These are phyloP conservation scores for Abortiporus biennis DNA, from an alignment of 1,284 basidiomycete species.

Conservation along the genomic window DNA sequence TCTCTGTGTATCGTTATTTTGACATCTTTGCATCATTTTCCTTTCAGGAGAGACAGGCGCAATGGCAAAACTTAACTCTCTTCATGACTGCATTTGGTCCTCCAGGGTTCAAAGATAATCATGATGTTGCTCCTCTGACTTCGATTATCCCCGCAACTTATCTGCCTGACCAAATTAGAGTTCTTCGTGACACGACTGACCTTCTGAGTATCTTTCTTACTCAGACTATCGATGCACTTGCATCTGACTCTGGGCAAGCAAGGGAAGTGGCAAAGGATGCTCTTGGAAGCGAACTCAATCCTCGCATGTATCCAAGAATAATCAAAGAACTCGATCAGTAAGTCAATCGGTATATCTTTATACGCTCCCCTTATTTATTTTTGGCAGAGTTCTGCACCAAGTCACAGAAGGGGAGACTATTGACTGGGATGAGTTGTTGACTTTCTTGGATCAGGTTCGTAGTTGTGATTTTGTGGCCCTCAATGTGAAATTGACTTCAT, in stretches of 20 bases:
- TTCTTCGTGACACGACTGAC: slow-evolving; percentile 48
- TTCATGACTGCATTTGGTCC: slow-evolving; percentile 77
- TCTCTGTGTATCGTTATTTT: not conserved
- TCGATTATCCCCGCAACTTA: slow-evolving; percentile 52
- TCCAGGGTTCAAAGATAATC: slow-evolving; percentile 51
- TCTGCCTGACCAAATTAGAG: slow-evolving; percentile 68
- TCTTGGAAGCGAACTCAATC: slow-evolving; percentile 72
- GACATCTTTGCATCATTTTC: slow-evolving; percentile 9
- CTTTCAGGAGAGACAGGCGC: slow-evolving; percentile 62
- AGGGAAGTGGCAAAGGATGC: slow-evolving; percentile 78
- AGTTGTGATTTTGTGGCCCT: not conserved
- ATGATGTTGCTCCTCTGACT: slow-evolving; percentile 42
- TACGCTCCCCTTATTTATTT: slow-evolving; percentile 1
- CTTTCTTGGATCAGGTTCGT: slow-evolving; percentile 73
- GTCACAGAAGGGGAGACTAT: slow-evolving; percentile 33
- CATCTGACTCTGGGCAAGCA: slow-evolving; percentile 56
- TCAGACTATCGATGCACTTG: slow-evolving; percentile 65
- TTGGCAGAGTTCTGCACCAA: slow-evolving; percentile 37
- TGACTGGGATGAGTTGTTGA: slow-evolving; percentile 50
- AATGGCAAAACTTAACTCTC: slow-evolving; percentile 87
- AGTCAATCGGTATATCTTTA: slow-evolving; percentile 19
- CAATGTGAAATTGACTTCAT: not conserved
- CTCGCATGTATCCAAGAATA: slow-evolving; percentile 58
- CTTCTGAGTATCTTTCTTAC: slow-evolving; percentile 62
- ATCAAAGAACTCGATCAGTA: slow-evolving; percentile 73